Base-by-base conservation (phyloP, 345 rosid species). In the Salix suchowensis region DNA sequence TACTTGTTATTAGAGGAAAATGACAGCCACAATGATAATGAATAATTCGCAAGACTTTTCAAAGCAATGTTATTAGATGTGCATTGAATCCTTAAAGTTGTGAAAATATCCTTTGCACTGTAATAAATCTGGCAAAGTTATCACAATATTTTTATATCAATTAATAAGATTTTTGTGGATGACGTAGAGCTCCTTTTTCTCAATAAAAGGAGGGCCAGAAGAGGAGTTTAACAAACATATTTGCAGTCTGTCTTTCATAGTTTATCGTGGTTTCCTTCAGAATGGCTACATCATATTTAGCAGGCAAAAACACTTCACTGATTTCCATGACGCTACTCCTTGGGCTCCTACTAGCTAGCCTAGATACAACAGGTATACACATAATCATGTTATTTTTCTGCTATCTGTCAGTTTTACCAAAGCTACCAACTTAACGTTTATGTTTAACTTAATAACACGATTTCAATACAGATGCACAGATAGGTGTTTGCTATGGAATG, bases 401-500 rank as follows among this genome's bases (percentile, higher is more conserved):
- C 28, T 9, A 10, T 58, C 28, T 9, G 11, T n/a, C 11, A 58
- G 23, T 58, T 23, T n/a, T 9, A 23, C 62, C 12, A 23, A 24
- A 23, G 64, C 14, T 58, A 5, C 14, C 46, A 42, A 1, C 64
- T n/a, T 58, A n/a, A 23, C 14, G 23, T 68, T 8, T 40, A 4
- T n/a, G 26, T 8, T n/a, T 16, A 37, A 4, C 40, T 39, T 13
- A 18, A 23, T 18, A 55, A 24, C 42, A 2, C 61, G 2, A 7
- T 16, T 46, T 58, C 26, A 3, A 10, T 71, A 16, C 74, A 71
- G 74, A 18, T 71, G 75, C 75, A 1, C 75, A 79, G 40, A 72
- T 80, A 7, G 83, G 83, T 9, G 77, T 42, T 9, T 79, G 82
- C 73, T 76, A 76, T 32, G 80, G 80, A 55, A 68, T 39, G 69